A percentile compares a stretch with the other conserved stretches of the same genome.
Evolutionary conservation across 495 filamentous ascomycete species (phyloP).

Genomic region (Aspergillus leporis): DNA sequence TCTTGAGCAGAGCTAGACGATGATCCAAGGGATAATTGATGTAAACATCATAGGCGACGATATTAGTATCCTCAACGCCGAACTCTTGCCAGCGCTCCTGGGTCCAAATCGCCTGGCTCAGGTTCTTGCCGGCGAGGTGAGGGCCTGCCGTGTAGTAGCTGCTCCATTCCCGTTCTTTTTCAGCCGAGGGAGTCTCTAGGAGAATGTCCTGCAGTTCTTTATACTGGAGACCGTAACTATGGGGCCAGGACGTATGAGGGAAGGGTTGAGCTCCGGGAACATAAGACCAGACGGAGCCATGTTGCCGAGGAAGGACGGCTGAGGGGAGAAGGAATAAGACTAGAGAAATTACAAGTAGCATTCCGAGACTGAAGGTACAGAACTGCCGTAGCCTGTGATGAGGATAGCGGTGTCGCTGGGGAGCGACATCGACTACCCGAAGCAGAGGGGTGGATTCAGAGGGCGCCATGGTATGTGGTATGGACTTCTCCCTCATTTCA

Average conservation of each 20-base stretch:
- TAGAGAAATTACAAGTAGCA: constrained; percentile 56
- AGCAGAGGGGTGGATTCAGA: constrained; percentile 47
- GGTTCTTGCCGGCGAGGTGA: constrained; percentile 88
- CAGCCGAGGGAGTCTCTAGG: constrained; percentile 65
- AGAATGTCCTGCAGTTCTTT: constrained; percentile 71
- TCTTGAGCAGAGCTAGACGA: constrained; percentile 73
- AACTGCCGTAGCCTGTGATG: constrained; percentile 69
- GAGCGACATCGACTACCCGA: constrained; percentile 33
- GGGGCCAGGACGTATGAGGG: constrained; percentile 42
- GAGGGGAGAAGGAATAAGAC: constrained; percentile 61
- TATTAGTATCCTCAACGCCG: constrained; percentile 68
- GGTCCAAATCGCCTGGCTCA: constrained; percentile 85
- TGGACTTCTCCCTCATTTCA: constrained; percentile 42
- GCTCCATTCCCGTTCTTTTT: constrained; percentile 78
- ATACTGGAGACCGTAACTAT: constrained; percentile 56
- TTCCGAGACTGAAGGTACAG: constrained; percentile 64
- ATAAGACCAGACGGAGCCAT: constrained; percentile 44
- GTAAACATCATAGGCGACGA: constrained; percentile 85
- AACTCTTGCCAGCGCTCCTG: constrained; percentile 80
- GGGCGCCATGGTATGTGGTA: constrained; percentile 30
- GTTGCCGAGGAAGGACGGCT: constrained; percentile 33
- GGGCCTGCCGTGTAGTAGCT: constrained; percentile 86
- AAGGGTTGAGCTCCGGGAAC: constrained; percentile 42
- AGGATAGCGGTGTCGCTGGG: constrained; percentile 61
- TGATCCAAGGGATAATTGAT: constrained; percentile 87